Base-by-base conservation (phyloP, 2,329 filamentous ascomycete species). In the Apiospora rasikravindrae region DNA sequence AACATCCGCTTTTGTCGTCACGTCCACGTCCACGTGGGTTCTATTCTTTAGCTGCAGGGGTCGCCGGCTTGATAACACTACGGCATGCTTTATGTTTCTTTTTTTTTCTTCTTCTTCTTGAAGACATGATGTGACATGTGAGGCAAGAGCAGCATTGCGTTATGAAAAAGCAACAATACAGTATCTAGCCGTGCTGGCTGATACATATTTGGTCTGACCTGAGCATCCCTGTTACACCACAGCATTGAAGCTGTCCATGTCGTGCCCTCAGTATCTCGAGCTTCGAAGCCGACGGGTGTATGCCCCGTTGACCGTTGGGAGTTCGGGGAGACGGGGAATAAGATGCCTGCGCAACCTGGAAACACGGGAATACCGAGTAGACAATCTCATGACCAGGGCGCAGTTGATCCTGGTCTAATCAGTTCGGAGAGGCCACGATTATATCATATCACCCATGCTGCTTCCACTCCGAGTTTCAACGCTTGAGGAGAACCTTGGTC, bases 11-110 rank as follows among this genome's bases (percentile, higher is more conserved):
- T 57, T 26, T 61, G 16, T 29, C 33, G 57, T 22, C 33, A 64
- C 57, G 33, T n/a, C 57, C 57, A 64, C 57, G 57, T 64, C 57
- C 57, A 64, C 57, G 57, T 64, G 57, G 57, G 57, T 40, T 37
- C 33, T 24, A 40, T 40, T 64, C 10, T 64, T 11, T 40, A 40
- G 37, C 4, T n/a, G 22, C 57, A 64, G 33, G 57, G 53, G 33
- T n/a, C 40, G 19, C 6, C 4, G 57, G 10, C 33, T 40, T 64
- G 33, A 40, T 22, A 14, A 29, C 33, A 40, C 7, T 40, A 13
- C 33, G 7, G n/a, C 49, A n/a, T 40, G 33, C 33, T 19, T 33
- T 24, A 19, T 47, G n/a, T 64, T 64, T n/a, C 29, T 37, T 22
- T n/a, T n/a, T 19, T 13, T n/a, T n/a, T n/a, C n/a, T n/a, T n/a